phyloP scores from a whole-genome alignment of 2,329 filamentous ascomycete species.

The Apiospora rasikravindrae region DNA sequence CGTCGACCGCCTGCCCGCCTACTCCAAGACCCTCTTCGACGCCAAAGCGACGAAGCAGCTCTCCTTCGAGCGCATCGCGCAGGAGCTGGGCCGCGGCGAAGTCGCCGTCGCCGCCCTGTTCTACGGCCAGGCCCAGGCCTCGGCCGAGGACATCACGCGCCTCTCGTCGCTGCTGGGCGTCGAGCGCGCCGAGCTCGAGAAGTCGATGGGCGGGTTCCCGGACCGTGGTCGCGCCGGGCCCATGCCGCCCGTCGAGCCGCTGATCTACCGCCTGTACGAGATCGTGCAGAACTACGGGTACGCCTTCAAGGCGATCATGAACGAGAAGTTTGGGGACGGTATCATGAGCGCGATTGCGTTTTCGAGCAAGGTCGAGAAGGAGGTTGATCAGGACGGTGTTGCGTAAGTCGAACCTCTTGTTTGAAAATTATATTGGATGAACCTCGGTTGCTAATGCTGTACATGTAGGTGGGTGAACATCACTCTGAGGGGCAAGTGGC shows the following conservation, averaged over 20 bases:
- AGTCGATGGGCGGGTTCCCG: slow-evolving; percentile 72
- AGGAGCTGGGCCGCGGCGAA: slow-evolving; percentile 76
- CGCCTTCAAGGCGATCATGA: slow-evolving; percentile 91
- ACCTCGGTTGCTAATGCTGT: slow-evolving; percentile 19
- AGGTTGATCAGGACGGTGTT: slow-evolving; percentile 81
- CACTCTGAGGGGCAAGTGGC: slow-evolving; percentile 40
- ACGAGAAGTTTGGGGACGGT: slow-evolving; percentile 92
- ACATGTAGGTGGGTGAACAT: slow-evolving; percentile 39
- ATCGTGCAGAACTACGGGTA: slow-evolving; percentile 97
- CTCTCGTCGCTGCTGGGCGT: slow-evolving; percentile 71
- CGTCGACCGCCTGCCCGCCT: slow-evolving; percentile 70
- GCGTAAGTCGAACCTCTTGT: slow-evolving; percentile 42
- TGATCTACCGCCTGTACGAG: slow-evolving; percentile 92
- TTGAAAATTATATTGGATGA: background rate
- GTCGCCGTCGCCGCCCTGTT: slow-evolving; percentile 88
- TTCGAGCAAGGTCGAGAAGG: slow-evolving; percentile 90
- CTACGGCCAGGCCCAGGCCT: slow-evolving; percentile 83
- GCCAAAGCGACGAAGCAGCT: slow-evolving; percentile 79
- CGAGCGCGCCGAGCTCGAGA: slow-evolving; percentile 57
- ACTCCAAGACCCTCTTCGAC: slow-evolving; percentile 76
- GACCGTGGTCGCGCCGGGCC: slow-evolving; percentile 80
- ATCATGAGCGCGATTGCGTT: slow-evolving; percentile 98
- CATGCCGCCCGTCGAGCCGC: slow-evolving; percentile 83
- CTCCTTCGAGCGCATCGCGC: slow-evolving; percentile 79
- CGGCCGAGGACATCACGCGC: slow-evolving; percentile 68